These are phyloP conservation scores for Thalassiosira ordinaria DNA, from an alignment of 352 stramenopile genomes.

Conservation along the genomic window DNA sequence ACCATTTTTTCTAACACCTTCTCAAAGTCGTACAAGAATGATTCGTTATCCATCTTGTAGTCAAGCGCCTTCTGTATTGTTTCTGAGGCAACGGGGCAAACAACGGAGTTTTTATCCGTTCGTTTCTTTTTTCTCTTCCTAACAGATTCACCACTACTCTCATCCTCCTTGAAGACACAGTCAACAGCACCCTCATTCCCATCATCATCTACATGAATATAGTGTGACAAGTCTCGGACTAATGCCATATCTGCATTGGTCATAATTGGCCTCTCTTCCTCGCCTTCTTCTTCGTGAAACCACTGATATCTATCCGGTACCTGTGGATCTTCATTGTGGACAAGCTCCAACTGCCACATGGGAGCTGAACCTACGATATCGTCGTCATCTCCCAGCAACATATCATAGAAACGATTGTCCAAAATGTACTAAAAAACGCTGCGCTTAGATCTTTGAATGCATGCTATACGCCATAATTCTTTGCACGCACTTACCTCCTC, in stretches of 20 bases:
- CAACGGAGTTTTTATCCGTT: background rate
- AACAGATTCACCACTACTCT: background rate
- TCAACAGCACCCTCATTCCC: background rate
- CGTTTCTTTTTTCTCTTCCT: background rate
- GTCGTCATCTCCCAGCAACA: slow-evolving; percentile 19
- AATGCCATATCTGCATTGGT: slow-evolving; percentile 57
- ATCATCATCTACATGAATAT: slow-evolving; percentile 9
- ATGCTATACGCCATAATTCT: too few species aligned
- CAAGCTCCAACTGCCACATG: slow-evolving; percentile 24
- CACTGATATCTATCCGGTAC: slow-evolving; percentile 59
- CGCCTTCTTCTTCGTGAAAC: background rate
- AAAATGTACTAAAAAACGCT: too few species aligned
- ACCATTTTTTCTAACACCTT: slow-evolving; percentile 23
- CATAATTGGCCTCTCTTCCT: slow-evolving; percentile 34
- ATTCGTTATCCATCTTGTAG: slow-evolving; percentile 25
- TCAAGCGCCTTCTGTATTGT: slow-evolving; percentile 17
- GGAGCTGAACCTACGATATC: background rate
- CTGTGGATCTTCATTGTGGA: slow-evolving; percentile 28
- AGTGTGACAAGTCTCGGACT: slow-evolving; percentile 33
- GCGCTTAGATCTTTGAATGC: too few species aligned
- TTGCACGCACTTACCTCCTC: too few species aligned
- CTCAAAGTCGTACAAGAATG: slow-evolving; percentile 21
- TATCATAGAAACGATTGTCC: slow-evolving; percentile 57
- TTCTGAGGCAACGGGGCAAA: slow-evolving; percentile 15
- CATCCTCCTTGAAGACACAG: slow-evolving; percentile 9